Conservation (phyloP, 768 basidiomycete genomes). For the Tylopilus sp. region DNA sequence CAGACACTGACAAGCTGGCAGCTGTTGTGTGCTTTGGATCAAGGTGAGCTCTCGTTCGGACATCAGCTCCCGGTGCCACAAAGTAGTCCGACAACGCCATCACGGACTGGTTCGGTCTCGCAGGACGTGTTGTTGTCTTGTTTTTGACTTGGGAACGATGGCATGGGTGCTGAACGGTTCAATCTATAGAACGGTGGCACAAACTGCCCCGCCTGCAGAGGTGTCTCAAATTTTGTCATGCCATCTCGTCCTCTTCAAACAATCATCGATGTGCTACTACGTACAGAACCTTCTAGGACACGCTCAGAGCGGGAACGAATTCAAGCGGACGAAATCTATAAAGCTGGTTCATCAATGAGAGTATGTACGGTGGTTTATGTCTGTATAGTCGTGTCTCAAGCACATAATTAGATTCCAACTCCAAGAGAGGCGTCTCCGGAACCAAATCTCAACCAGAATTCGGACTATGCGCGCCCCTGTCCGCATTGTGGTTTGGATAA, state of each 20-base stretch:
- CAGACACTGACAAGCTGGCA: slow-evolving; percentile 47
- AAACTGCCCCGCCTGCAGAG: slow-evolving; percentile 80
- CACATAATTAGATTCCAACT: slow-evolving; percentile 55
- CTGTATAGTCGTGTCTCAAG: background rate
- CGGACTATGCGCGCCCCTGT: slow-evolving; percentile 72
- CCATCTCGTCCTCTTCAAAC: slow-evolving; percentile 73
- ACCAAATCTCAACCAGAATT: slow-evolving; percentile 60
- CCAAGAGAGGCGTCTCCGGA: slow-evolving; percentile 77
- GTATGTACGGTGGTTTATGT: slow-evolving; percentile 38
- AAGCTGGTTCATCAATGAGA: slow-evolving; percentile 54
- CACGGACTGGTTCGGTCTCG: background rate
- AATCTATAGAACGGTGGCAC: slow-evolving; percentile 71
- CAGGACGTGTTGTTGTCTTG: background rate
- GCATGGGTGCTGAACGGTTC: slow-evolving; percentile 10
- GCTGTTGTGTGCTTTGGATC: slow-evolving; percentile 83
- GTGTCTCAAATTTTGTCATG: slow-evolving; percentile 60
- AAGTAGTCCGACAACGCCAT: background rate
- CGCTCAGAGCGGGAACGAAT: slow-evolving; percentile 67
- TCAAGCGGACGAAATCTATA: slow-evolving; percentile 83
- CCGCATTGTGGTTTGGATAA: slow-evolving; percentile 73
- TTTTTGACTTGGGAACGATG: background rate
- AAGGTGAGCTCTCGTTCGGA: slow-evolving; percentile 50
- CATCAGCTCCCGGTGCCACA: background rate
- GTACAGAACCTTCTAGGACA: slow-evolving; percentile 63
- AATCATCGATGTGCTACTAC: slow-evolving; percentile 68